phyloP scores from a whole-genome alignment of 495 filamentous ascomycete species.

The Parathielavia appendiculata region DNA sequence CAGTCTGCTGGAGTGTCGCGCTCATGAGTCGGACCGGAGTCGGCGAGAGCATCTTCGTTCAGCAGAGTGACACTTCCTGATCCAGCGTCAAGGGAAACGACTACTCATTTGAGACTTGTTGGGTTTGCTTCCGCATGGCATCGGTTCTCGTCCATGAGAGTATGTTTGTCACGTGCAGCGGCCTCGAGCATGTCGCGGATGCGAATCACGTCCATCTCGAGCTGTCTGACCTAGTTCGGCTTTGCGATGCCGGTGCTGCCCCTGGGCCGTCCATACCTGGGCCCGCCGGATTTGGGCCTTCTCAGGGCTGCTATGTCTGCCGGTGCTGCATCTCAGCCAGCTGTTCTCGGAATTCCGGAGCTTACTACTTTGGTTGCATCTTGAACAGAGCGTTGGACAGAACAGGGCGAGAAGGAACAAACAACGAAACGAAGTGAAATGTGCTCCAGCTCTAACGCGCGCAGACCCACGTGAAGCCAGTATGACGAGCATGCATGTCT shows the following conservation, averaged over 20 bases:
- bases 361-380: constrained; percentile 11
- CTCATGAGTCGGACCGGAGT: no score
- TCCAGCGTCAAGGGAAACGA: constrained; percentile 3
- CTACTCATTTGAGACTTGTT: background rate
- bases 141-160: constrained; percentile 39
- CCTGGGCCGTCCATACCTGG: constrained; percentile 49
- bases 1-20: no score
- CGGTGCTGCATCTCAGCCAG: background rate
- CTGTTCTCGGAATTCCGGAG: background rate
- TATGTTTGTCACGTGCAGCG: constrained; percentile 30
- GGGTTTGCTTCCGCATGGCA: constrained; percentile 9
- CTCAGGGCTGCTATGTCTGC: constrained; percentile 9
- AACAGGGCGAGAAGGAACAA: background rate
- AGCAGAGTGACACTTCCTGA: constrained; percentile 1
- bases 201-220: constrained; percentile 44
- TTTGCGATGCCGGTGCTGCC: constrained; percentile 49
- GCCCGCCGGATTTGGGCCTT: constrained; percentile 41
- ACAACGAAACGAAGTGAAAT: background rate
- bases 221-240: constrained; percentile 46
- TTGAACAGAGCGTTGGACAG: background rate
- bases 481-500: no score
- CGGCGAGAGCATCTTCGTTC: background rate
- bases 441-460: background rate
- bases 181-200: constrained; percentile 42
- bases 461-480: background rate